phyloP scores from a whole-genome alignment of 495 filamentous ascomycete species.

The Penicillium roqueforti region DNA sequence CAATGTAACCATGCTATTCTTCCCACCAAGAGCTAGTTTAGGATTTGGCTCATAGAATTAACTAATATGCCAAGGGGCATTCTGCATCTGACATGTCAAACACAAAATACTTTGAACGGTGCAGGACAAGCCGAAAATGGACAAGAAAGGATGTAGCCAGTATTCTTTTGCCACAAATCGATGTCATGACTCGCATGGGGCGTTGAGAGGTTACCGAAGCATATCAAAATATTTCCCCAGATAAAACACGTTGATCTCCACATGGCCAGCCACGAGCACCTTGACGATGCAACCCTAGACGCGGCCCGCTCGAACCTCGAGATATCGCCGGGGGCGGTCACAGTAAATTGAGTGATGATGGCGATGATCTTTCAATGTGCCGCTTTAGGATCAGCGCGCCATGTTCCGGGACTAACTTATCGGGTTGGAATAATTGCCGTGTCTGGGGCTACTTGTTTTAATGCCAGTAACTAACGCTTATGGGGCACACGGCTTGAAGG shows the following conservation, averaged over 20 bases:
- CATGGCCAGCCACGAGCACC: constrained; percentile 19
- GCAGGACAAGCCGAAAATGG: not conserved
- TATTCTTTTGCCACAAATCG: not conserved
- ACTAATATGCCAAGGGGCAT: not conserved
- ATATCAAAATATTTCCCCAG: not conserved
- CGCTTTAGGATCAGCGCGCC: not conserved
- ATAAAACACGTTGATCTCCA: constrained; percentile 16
- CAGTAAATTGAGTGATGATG: not conserved
- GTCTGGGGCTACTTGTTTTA: not conserved
- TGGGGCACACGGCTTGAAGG: not conserved
- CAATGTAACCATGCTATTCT: not conserved
- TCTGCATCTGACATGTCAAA: constrained; percentile 1
- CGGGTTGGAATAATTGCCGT: too few relatives aligned
- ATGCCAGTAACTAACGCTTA: not conserved
- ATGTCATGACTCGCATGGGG: constrained; percentile 8
- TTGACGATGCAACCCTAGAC: constrained; percentile 11
- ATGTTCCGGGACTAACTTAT: too few relatives aligned
- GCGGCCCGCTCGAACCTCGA: constrained; percentile 6
- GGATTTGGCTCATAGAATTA: not conserved
- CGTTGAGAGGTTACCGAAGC: not conserved
- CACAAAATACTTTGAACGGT: not conserved
- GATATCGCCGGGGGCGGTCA: constrained; percentile 7
- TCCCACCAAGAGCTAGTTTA: not conserved
- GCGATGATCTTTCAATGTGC: not conserved
- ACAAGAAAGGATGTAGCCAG: not conserved